Evolutionary conservation across 768 basidiomycete species (phyloP), one percentile per base, ranked within the genome.

Genomic region (Rhizopogon vinicolor): DNA sequence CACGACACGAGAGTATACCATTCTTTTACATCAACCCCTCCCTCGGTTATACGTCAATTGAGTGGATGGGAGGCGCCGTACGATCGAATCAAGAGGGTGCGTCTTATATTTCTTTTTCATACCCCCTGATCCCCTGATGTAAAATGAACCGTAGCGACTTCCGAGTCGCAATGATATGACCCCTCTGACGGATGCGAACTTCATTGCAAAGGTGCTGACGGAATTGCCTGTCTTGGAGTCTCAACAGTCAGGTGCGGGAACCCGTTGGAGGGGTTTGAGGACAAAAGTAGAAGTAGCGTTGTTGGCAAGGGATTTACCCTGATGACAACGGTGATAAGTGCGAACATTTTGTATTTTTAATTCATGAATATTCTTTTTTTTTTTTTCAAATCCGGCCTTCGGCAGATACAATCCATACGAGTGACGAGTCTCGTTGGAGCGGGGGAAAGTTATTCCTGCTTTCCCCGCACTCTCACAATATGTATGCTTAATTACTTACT

Each of bases 51-150:
- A 5, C 81, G 91, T 41, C 94, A 98, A 68, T 75, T 80, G 18
- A 85, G 83, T 53, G 97, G 96, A 4, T 92, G 94, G 88, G 94
- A 98, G 71, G 92, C 90, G 18, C 80, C 87, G 0, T 98, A 97
- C 63, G 85, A 87, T 41, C 78, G 78, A 10, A 83, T 99, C 52
- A 91, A 87, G 72, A 73, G 76, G 63, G 93, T 93, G 72, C 25
- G 84, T 70, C 2, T 33, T 7, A 22, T 44, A 18, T 8, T 25
- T 22, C 0, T 10, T 55, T 1, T 12, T 12, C 19, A 1, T 29
- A 51, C 58, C 58, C 43, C 58, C 55, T 12, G 2, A 0, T 13
- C 5, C n/a, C 16, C 44, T 52, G n/a, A 52, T 19, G 9, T 37
- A 12, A 33, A 7, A 3, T 22, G 28, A 10, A n/a, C 41, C 8